A percentile compares a stretch with the other conserved stretches of the same genome.
Conservation (phyloP, 768 basidiomycete genomes). For the Tulasnella sp. region DNA sequence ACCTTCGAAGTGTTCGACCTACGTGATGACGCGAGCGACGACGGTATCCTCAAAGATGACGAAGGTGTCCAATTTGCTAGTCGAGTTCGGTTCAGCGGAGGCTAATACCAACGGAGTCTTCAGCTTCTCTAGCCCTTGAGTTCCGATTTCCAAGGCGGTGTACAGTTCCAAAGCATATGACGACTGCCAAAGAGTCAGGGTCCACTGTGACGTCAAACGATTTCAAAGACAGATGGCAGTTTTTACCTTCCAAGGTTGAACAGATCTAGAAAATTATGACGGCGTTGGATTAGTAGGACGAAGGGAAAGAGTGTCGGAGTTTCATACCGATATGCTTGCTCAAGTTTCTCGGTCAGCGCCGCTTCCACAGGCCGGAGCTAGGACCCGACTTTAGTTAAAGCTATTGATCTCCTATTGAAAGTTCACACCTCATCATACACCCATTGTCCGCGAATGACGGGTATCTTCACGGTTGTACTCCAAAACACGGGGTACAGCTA, state of each 20-base stretch:
- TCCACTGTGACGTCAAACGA: neutral
- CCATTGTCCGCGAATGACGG: constrained; percentile 30
- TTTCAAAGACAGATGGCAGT: neutral
- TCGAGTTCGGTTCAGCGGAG: neutral
- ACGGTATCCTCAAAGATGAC: constrained; percentile 31
- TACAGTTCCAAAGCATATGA: constrained; percentile 31
- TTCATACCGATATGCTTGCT: constrained; percentile 27
- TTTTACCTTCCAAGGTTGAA: constrained; percentile 25
- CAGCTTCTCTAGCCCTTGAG: constrained; percentile 31
- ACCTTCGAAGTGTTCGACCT: constrained; percentile 11
- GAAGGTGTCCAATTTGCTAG: constrained; percentile 17
- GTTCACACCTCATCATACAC: constrained; percentile 27
- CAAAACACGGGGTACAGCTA: constrained; percentile 31
- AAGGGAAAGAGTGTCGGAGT: too few species aligned
- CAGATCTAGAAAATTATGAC: constrained; percentile 18
- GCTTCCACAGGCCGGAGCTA: constrained; percentile 29
- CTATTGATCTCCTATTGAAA: neutral
- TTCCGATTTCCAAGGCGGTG: constrained; percentile 25
- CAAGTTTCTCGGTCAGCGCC: constrained; percentile 28
- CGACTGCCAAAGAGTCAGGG: constrained; percentile 13
- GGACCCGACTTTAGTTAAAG: neutral
- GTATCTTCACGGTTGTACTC: constrained; percentile 28
- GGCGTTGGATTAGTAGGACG: neutral
- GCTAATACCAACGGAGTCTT: constrained; percentile 22
- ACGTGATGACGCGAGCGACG: constrained; percentile 27